Base-by-base conservation (phyloP, 352 stramenopile species). In the Pythium aristosporum region DNA sequence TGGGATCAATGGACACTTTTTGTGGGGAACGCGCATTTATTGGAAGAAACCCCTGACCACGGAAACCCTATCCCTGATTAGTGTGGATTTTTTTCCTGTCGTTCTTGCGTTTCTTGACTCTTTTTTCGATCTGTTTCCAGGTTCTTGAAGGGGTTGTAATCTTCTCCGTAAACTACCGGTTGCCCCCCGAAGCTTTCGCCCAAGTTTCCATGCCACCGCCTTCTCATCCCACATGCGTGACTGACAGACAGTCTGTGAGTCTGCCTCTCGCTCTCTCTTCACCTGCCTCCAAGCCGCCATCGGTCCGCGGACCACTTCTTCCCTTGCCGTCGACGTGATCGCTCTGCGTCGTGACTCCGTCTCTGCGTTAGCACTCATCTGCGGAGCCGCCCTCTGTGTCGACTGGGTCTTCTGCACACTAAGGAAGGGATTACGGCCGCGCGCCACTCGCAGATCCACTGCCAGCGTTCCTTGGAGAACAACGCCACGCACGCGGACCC, bases 191-290 rank as follows among this genome's bases (percentile, higher is more conserved):
- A 13, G 21, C 3, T 61, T 61, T 28, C 25, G n/a, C 4, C 55
- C 55, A 53, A 62, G 30, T 62, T 61, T 62, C 55, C 55, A 62
- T 62, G 55, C 55, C 54, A 52, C 16, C 4, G 41, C 55, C 55
- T 62, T 62, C 55, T 62, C 55, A 52, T 62, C 55, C 32, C 50
- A 25, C 10, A 28, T 57, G 57, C 57, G 57, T 64, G 57, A 52
- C 43, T 63, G 53, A 55, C 43, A 47, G 56, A 28, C 25, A 28
- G 25, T 28, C 25, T 28, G 25, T 2, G 25, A 28, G 25, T 55
- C 49, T 66, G 59, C 28, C 30, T 54, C 23, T 49, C 46, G 51
- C 49, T 42, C 47, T 51, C 59, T 66, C 49, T 43, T 41, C 52
- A 32, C 25, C 47, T 53, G 28, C 44, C 36, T 63, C 57, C 23